Conservation (phyloP, 2,329 filamentous ascomycete species). For the Sphaerostilbella broomeana region DNA sequence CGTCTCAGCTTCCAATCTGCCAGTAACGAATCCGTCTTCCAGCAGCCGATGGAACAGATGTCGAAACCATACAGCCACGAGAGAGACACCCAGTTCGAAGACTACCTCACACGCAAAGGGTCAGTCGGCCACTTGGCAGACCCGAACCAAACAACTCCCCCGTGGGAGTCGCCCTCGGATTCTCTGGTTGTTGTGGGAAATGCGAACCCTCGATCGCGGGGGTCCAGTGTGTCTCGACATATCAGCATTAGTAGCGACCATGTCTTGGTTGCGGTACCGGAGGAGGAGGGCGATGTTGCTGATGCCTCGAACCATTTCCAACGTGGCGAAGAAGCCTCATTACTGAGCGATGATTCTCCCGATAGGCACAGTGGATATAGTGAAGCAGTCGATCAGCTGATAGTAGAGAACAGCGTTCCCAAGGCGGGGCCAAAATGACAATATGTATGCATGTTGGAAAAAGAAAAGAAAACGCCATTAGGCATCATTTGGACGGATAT, state of each 20-base stretch:
- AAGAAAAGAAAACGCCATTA: too few relatives aligned
- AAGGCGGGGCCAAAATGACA: too few relatives aligned
- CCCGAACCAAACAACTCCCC: conserved; percentile 21
- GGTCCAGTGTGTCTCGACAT: conserved; percentile 23
- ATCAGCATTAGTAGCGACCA: conserved; percentile 33
- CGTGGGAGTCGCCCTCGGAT: conserved; percentile 4
- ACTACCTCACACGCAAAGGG: conserved; percentile 33
- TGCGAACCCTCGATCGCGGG: conserved; percentile 19
- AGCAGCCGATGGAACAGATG: conserved; percentile 20
- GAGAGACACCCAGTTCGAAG: conserved; percentile 42
- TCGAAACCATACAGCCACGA: conserved; percentile 36
- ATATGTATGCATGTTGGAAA: too few relatives aligned
- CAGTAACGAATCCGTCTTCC: conserved; percentile 16
- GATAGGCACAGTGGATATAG: too few relatives aligned
- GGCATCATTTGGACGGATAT: conserved; percentile 7
- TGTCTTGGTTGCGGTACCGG: conserved; percentile 33
- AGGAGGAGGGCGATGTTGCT: conserved; percentile 27
- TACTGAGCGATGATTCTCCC: too few relatives aligned
- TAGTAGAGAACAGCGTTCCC: too few relatives aligned
- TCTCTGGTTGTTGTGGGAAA: conserved; percentile 6
- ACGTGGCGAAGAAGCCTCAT: conserved; percentile 11
- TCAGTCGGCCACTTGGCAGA: conserved; percentile 25
- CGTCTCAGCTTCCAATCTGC: conserved; percentile 25
- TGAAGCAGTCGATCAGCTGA: too few relatives aligned
- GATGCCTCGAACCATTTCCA: conserved; percentile 4